These are phyloP conservation scores for Trichocomaceae sp. DNA, from an alignment of 2,329 filamentous ascomycete species.

Conservation along the genomic window DNA sequence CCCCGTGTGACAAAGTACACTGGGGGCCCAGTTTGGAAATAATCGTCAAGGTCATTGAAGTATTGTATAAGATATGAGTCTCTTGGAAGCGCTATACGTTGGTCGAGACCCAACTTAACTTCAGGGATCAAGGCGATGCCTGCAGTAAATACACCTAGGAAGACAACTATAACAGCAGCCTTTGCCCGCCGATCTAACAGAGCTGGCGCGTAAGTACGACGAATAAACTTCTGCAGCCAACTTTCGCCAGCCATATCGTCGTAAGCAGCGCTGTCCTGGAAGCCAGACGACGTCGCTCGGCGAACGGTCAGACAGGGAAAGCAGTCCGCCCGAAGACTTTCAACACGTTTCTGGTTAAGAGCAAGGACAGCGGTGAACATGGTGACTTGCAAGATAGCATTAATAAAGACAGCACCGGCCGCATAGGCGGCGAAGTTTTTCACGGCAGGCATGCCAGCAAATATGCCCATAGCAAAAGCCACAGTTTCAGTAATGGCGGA, in stretches of 20 bases:
- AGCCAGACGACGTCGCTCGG: slow-evolving; percentile 60
- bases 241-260: slow-evolving; percentile 74
- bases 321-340: slow-evolving; percentile 82
- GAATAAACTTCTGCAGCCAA: slow-evolving; percentile 76
- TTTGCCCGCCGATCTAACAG: slow-evolving; percentile 78
- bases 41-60: slow-evolving; percentile 91
- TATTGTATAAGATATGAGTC: slow-evolving; percentile 94
- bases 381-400: slow-evolving; percentile 91
- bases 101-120: slow-evolving; percentile 82
- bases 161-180: slow-evolving; percentile 66
- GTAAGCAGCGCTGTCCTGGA: slow-evolving; percentile 60
- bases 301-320: slow-evolving; percentile 82
- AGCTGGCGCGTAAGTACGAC: slow-evolving; percentile 76
- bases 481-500: slow-evolving; percentile 93
- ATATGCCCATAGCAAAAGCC: slow-evolving; percentile 84
- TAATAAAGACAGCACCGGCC: slow-evolving; percentile 92
- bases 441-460: slow-evolving; percentile 96
- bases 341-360: slow-evolving; percentile 84
- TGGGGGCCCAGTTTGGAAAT: slow-evolving; percentile 84
- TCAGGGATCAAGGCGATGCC: slow-evolving; percentile 77
- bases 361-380: slow-evolving; percentile 92
- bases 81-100: slow-evolving; percentile 86
- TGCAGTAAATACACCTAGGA: slow-evolving; percentile 80
- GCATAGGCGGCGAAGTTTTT: slow-evolving; percentile 96
- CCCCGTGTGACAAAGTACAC: slow-evolving; percentile 91